Evolutionary conservation across 805 yeast genomes (phyloP), one percentile per base, ranked within the genome.

Genomic region (Wickerhamiella parazyma): DNA sequence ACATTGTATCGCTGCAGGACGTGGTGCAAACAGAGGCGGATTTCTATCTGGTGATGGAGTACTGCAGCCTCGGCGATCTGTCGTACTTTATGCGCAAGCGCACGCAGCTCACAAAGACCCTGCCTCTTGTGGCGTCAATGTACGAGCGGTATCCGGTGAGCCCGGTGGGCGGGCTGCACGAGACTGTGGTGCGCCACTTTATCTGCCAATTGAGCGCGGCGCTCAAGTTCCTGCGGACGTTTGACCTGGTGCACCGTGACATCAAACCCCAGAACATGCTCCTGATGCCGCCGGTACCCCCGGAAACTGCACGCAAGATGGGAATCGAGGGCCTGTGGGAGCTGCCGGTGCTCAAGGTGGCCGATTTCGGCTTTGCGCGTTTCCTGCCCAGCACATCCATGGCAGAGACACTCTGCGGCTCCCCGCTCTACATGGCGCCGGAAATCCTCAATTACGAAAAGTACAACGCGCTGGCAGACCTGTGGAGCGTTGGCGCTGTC

Each of bases 401-500:
- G 74, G 97, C 97, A 1, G 98, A 91, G 59, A 91, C 98, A 1
- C 67, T 91, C 51, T 91, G 98, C 69, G 98, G 98, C 1, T 84
- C 95, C 9, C 98, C 98, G 3, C 70, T 91, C 36, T 91, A 91
- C 63, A 91, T 91, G 98, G 98, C 98, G 0, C 98, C 98, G 0
- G 98, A 91, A 63, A 91, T 91, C 38, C 67, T 91, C 53, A 71
- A 94, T 49, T 87, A 84, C 57, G 96, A 91, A 59, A 91, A 86
- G 62, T 91, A 91, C 64, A 86, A 87, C 53, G 98, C 97, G 4
- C 87, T 86, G 59, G 97, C 96, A 0, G 98, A 91, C 59, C 64
- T 91, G 50, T 91, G 98, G 98, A 86, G 96, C 6, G 95, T 89
- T 4, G 98, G 98, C 3, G 93, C 97, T 1, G 97, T 91, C 1